phyloP scores from a whole-genome alignment of 805 yeast genomes.

The Zygoascus flipseniorum region DNA sequence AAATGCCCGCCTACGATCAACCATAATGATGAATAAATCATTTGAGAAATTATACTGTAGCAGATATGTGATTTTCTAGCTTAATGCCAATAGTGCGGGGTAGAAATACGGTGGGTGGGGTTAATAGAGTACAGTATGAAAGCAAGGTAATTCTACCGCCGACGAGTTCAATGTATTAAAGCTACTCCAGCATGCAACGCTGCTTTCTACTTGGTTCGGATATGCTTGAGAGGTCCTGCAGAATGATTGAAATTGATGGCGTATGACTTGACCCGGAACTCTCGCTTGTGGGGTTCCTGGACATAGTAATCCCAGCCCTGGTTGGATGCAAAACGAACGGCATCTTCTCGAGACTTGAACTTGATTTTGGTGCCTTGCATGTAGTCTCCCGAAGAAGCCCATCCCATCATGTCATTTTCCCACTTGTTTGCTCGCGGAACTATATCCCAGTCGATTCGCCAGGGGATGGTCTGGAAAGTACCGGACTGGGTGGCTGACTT shows the following conservation, averaged over 20 bases:
- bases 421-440: constrained; percentile 69
- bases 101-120: too few relatives aligned
- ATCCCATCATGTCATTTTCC: constrained; percentile 86
- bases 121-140: too few relatives aligned
- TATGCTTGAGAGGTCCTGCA: constrained; percentile 64
- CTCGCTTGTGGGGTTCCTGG: constrained; percentile 71
- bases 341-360: constrained; percentile 68
- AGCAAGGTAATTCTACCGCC: too few relatives aligned
- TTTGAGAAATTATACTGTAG: too few relatives aligned
- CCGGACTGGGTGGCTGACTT: constrained; percentile 81
- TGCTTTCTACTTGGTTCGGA: constrained; percentile 56
- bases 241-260: constrained; percentile 63
- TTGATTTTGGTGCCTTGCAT: constrained; percentile 70
- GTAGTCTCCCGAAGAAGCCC: constrained; percentile 70
- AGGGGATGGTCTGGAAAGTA: constrained; percentile 32
- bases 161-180: too few relatives aligned
- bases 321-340: constrained; percentile 67
- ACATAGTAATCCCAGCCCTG: constrained; percentile 82
- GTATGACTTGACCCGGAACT: constrained; percentile 67
- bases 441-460: constrained; percentile 84
- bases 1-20: too few relatives aligned
- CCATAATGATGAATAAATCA: too few relatives aligned
- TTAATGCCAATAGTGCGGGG: too few relatives aligned
- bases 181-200: not conserved
- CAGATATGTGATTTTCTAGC: too few relatives aligned